Conservation (phyloP, 2,329 filamentous ascomycete species). For the Sodiomyces alkalinus region DNA sequence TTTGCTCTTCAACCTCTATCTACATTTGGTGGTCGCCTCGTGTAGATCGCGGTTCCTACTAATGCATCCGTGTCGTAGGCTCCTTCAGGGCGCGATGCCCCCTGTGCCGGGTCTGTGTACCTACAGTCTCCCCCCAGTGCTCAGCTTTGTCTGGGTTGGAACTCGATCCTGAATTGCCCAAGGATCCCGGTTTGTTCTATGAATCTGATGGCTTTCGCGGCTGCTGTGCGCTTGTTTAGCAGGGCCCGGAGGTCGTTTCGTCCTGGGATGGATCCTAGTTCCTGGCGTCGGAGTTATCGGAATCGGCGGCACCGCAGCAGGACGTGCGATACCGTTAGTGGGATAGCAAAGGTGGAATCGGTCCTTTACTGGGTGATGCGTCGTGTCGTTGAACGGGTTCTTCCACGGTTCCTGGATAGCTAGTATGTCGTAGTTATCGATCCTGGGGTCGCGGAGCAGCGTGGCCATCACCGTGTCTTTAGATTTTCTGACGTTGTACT, state of each 20-base stretch:
- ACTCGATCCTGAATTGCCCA: conserved; percentile 2
- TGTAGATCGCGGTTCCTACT: conserved; percentile 2
- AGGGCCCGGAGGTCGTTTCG: conserved; percentile 3
- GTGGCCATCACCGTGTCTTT: conserved; percentile 1
- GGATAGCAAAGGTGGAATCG: conserved; percentile 2
- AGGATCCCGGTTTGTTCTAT: conserved; percentile 6
- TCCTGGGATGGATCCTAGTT: conserved; percentile 2
- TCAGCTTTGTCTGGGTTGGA: conserved; percentile 2
- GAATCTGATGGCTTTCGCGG: conserved; percentile 6
- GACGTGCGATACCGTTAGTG: conserved; percentile 5
- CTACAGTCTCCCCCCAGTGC: conserved; percentile 3
- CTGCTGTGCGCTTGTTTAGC: conserved; percentile 6
- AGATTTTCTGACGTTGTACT: conserved; percentile 3
- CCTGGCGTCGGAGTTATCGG: conserved; percentile 1
- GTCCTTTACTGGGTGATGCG: conserved; percentile 2
- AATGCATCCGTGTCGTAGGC: conserved; percentile 1
- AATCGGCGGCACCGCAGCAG: conserved; percentile 2
- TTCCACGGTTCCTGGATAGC: conserved; percentile 1
- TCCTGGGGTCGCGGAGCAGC: conserved; percentile 2
- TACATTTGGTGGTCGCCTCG: background rate
- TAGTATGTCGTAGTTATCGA: conserved; percentile 2
- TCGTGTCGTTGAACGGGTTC: conserved; percentile 1
- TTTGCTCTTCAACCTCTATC: background rate
- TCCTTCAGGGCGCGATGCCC: conserved; percentile 1
- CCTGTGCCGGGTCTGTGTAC: conserved; percentile 1